These are phyloP conservation scores for Arthrobotrys musiformis DNA, from an alignment of 2,329 filamentous ascomycete genomes.

Conservation along the genomic window DNA sequence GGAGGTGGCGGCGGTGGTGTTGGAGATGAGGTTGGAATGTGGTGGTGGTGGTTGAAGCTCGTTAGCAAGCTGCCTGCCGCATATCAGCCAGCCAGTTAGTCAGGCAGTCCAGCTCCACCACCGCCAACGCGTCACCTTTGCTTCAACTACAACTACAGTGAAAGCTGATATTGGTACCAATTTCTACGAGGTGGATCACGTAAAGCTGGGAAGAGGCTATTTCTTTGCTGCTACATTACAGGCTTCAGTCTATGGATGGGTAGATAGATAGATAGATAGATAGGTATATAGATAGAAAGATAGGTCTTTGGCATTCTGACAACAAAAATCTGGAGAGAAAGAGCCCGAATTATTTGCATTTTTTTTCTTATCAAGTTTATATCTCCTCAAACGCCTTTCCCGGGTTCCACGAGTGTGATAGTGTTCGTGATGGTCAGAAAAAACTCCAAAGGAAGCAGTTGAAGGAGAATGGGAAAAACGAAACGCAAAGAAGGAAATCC, in stretches of 20 bases:
- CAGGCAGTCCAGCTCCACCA: conserved; percentile 7
- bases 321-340: conserved; percentile 6
- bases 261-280: no score
- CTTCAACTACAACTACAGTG: no score
- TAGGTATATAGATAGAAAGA: no score
- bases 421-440: conserved; percentile 37
- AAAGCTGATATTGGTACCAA: no score
- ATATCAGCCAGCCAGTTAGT: no score
- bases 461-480: conserved; percentile 33
- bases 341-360: conserved; percentile 28
- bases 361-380: conserved; percentile 31
- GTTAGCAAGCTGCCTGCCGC: conserved; percentile 10
- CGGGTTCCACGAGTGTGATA: conserved; percentile 39
- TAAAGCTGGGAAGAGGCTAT: background rate
- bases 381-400: conserved; percentile 52
- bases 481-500: conserved; percentile 11
- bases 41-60: conserved; percentile 19
- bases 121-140: conserved; percentile 30
- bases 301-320: background rate
- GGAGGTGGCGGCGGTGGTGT: background rate
- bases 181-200: background rate
- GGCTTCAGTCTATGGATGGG: background rate
- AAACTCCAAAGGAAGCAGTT: conserved; percentile 45
- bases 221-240: background rate
- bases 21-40: background rate